Evolutionary conservation across 2,329 filamentous ascomycete genomes (phyloP).

Genomic region (Zasmidium angulare): DNA sequence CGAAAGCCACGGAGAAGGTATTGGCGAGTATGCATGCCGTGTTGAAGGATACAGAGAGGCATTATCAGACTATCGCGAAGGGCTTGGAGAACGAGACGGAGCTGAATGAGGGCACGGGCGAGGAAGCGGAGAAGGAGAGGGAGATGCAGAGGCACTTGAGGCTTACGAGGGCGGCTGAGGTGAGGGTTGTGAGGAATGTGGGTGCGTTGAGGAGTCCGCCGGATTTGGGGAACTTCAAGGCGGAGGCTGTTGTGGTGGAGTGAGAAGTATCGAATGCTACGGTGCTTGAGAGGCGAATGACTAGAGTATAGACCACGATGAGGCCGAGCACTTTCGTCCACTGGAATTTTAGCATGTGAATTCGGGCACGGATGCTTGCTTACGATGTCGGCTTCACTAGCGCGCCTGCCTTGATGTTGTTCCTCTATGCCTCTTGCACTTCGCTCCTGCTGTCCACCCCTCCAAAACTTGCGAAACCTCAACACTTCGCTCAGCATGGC

Average conservation of each 20-base stretch:
- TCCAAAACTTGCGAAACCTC: too few relatives aligned
- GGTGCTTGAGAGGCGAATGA: background rate
- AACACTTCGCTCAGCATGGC: too few relatives aligned
- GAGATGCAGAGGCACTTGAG: conserved; percentile 65
- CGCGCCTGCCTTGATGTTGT: too few relatives aligned
- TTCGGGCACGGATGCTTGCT: too few relatives aligned
- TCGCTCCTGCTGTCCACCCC: too few relatives aligned
- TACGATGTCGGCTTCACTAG: too few relatives aligned
- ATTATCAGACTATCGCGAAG: conserved; percentile 65
- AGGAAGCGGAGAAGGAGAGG: conserved; percentile 44
- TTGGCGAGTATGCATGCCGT: conserved; percentile 90
- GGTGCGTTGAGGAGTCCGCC: conserved; percentile 69
- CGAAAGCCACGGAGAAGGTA: conserved; percentile 80
- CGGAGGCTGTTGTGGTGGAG: conserved; percentile 34
- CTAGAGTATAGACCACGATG: background rate
- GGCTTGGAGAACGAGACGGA: conserved; percentile 46
- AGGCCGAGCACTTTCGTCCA: too few relatives aligned
- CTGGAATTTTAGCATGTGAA: too few relatives aligned
- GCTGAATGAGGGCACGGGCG: conserved; percentile 44
- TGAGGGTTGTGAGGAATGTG: conserved; percentile 76
- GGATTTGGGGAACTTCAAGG: conserved; percentile 61
- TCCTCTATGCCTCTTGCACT: too few relatives aligned
- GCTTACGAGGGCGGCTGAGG: conserved; percentile 81
- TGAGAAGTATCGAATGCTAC: background rate
- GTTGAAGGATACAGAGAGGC: conserved; percentile 64